Evolutionary conservation across 1,284 basidiomycete species (phyloP), one percentile per base, ranked within the genome.

Genomic region (Rhodotorula sp.): DNA sequence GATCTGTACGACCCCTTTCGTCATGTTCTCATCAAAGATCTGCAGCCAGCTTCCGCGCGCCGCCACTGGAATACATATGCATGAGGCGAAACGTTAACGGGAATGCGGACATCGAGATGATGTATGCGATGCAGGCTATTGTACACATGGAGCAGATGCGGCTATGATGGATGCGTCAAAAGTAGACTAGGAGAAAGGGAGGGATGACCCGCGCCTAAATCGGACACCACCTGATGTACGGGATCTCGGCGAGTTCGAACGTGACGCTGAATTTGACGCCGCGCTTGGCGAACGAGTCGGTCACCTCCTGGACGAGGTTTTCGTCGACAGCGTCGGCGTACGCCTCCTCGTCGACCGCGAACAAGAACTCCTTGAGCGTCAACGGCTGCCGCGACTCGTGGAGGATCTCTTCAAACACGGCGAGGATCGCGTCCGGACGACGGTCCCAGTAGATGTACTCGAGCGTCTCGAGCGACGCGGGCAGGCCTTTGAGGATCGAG

Each of bases 271-370:
- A 45, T 16, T 28, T 26, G 48, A 59, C 48, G 8, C 57, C 64
- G n/a, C 26, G 26, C 55, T 14, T 23, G n/a, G 10, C 49, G 15
- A 65, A 59, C n/a, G 56, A 57, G 21, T 52, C n/a, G 14, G 16
- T 34, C 21, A 58, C n/a, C 21, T 49, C 14, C 34, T 21, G 48
- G 3, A 65, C 16, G 21, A 26, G 19, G 16, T 19, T 49, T 12
- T 49, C 48, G 5, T 50, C 63, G 56, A 65, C 56, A 16, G 56
- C 49, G 2, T 14, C 57, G 23, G 19, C 56, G 48, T 52, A 65
- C 34, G 64, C 64, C 57, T 38, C n/a, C n/a, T 65, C 64, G 57
- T 65, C 64, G 49, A 58, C 56, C 8, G 47, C 38, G 34, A 65
- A n/a, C 8, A 50, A n/a, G 12, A 65, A 47, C 31, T 49, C 43